A percentile compares a stretch with the other conserved stretches of the same genome.
Conservation (phyloP, 1,284 basidiomycete genomes). For the Ustilago crameri region DNA sequence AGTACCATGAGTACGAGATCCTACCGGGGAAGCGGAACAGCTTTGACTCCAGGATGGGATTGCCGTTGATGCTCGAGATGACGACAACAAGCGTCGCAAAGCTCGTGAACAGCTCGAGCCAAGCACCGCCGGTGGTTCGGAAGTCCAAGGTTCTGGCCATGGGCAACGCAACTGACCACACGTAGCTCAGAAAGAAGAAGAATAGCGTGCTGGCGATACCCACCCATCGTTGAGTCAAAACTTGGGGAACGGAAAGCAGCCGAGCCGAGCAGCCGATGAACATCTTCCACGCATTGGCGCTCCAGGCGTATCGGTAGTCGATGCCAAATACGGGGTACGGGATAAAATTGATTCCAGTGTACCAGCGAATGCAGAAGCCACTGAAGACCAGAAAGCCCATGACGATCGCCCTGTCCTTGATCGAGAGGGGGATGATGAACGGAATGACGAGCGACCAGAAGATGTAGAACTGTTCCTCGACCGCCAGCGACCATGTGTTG, state of each 20-base stretch:
- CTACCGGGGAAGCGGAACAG: constrained; percentile 33
- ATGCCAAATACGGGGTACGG: constrained; percentile 21
- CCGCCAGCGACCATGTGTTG: constrained; percentile 45
- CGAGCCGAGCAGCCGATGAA: constrained; percentile 36
- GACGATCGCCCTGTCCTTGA: constrained; percentile 13
- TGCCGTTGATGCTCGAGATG: constrained; percentile 33
- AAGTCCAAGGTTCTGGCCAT: constrained; percentile 16
- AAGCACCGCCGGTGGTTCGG: constrained; percentile 27
- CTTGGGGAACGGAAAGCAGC: constrained; percentile 20
- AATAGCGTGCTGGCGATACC: constrained; percentile 18
- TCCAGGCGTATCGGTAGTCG: constrained; percentile 36
- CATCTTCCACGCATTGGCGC: constrained; percentile 39
- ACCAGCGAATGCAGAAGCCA: constrained; percentile 27
- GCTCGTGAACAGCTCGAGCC: constrained; percentile 28
- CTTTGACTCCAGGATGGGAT: constrained; percentile 34
- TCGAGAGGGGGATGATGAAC: constrained; percentile 27
- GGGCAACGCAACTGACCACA: constrained; percentile 28
- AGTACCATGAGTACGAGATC: constrained; percentile 40
- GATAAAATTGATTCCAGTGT: constrained; percentile 14
- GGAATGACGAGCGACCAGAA: constrained; percentile 42
- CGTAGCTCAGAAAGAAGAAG: constrained; percentile 22
- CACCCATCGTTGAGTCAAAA: constrained; percentile 15
- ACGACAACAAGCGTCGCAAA: constrained; percentile 18
- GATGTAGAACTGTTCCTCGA: constrained; percentile 50
- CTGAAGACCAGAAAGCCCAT: constrained; percentile 15